Conservation (phyloP, 441 rosid genomes). For the Erodium chrysanthum region DNA sequence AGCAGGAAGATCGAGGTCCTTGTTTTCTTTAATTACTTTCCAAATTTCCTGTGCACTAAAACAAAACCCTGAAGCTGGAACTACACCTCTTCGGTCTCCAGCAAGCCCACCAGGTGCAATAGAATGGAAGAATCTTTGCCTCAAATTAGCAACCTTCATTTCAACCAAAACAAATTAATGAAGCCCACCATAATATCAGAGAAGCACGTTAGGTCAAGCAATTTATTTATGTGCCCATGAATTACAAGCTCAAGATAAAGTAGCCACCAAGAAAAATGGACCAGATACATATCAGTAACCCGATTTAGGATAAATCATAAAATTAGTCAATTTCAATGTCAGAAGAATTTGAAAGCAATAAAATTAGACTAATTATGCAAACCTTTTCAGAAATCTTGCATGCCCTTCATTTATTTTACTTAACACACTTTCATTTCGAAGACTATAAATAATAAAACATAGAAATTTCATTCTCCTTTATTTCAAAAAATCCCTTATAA, state of each 20-base stretch:
- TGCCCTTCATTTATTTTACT: background rate
- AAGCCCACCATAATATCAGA: too few species aligned
- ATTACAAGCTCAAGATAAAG: background rate
- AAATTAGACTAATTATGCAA: background rate
- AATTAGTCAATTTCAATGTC: background rate
- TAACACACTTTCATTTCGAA: background rate
- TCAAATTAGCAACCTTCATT: constrained; percentile 68
- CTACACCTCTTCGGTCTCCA: constrained; percentile 94
- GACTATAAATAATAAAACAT: background rate
- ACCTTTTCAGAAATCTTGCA: background rate
- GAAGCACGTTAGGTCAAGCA: constrained; percentile 11
- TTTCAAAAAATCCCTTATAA: background rate
- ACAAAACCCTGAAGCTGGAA: constrained; percentile 95
- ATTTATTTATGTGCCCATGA: background rate
- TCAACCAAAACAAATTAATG: constrained; percentile 8
- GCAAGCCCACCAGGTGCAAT: constrained; percentile 99
- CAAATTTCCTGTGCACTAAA: constrained; percentile 92
- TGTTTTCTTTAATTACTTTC: constrained; percentile 94
- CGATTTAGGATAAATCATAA: constrained; percentile 2
- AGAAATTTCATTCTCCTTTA: background rate
- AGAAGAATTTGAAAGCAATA: background rate
- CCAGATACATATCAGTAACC: background rate
- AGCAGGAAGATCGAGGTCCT: constrained; percentile 99
- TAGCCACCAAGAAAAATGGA: background rate
- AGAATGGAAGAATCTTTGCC: constrained; percentile 81